Conservation (phyloP, 345 rosid species). For the Salix purpurea region DNA sequence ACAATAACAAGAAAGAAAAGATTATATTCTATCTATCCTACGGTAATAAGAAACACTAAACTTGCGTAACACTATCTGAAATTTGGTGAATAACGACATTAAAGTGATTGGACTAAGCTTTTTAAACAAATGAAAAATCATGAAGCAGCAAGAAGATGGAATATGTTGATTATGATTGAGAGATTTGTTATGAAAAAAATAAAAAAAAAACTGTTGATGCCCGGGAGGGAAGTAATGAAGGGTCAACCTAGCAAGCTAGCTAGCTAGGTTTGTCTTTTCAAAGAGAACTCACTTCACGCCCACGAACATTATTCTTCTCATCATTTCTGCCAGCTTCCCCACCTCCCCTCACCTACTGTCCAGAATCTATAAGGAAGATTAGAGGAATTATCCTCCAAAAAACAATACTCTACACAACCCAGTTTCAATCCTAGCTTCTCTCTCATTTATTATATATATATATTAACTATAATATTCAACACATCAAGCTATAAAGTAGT, state of each 20-base stretch:
- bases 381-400: not conserved
- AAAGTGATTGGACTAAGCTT: not conserved
- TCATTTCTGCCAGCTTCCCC: constrained; percentile 31
- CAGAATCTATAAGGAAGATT: constrained; percentile 7
- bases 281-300: constrained; percentile 5
- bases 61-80: not conserved
- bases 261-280: constrained; percentile 1
- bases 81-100: not conserved
- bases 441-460: too few relatives aligned
- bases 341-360: constrained; percentile 20
- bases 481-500: not conserved
- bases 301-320: constrained; percentile 18
- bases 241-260: constrained; percentile 15
- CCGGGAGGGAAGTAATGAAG: not conserved
- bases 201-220: not conserved
- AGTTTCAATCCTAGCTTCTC: not conserved
- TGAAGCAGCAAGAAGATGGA: not conserved
- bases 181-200: not conserved
- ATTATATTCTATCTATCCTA: too few relatives aligned
- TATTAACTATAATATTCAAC: not conserved
- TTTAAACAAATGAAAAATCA: not conserved
- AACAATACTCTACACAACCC: not conserved
- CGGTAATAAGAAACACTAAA: too few relatives aligned
- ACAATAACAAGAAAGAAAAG: too few relatives aligned
- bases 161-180: constrained; percentile 16